Base-by-base conservation (phyloP, 2,329 filamentous ascomycete genomes). In the Phaeosphaeria sp. region DNA sequence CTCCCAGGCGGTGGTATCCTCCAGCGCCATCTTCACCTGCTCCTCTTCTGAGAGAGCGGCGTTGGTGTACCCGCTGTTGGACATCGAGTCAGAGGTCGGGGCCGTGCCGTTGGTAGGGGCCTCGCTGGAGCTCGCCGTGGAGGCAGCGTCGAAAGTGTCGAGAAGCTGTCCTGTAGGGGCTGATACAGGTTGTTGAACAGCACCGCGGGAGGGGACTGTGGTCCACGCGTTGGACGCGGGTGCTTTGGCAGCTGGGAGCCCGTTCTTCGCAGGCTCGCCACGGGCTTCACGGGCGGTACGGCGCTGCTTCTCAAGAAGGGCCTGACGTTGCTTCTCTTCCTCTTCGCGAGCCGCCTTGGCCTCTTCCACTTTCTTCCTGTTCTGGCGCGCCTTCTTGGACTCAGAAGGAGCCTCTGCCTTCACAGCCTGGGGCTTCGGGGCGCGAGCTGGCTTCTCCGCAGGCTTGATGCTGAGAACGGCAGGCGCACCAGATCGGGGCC, bases 351-450 rank as follows among this genome's bases (percentile, higher is more conserved):
- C 84, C 27, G 84, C 82, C 83, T 92, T 95, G 71, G 88, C 88
- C 56, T 88, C 89, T 79, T 97, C 93, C 39, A 86, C 88, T 87
- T 97, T 97, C 82, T 90, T 88, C 66, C 89, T 87, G 81, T 97
- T 95, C 82, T 97, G 93, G 59, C 93, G 89, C 82, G 96, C 92
- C 84, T 97, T 97, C 89, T 97, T 97, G 20, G 90, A 90, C 83
- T 97, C 91, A 18, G 85, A 85, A 49, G 85, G 59, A 21, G 65
- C 60, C 52, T 76, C 74, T 55, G 78, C 83, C 42, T 83, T 81
- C 80, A 89, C 87, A 52, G 83, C 80, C 78, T 89, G 88, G 61
- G 85, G 82, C 79, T 89, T 85, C 73, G 84, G 77, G 33, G 83
- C 78, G 77, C 88, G 88, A 33, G 77, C 76, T 20, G 81, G 79